A percentile compares a stretch with the other conserved stretches of the same genome.
phyloP scores from a whole-genome alignment of 1,284 basidiomycete genomes.

The Austroboletus niveus region DNA sequence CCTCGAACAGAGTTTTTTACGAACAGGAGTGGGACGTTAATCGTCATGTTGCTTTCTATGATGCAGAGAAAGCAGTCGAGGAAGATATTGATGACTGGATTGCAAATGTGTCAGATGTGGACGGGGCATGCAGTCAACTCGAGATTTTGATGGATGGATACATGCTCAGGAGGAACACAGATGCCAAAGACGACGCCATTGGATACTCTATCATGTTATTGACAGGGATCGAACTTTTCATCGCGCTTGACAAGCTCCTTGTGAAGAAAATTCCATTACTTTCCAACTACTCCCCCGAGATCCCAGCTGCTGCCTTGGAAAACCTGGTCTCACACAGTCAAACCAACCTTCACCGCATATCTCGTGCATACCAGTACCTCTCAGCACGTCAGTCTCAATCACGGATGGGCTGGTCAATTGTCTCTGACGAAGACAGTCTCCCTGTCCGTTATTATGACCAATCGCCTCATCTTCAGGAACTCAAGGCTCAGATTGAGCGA shows the following conservation, averaged over 20 bases:
- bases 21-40: too few relatives aligned
- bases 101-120: background rate
- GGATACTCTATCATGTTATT: background rate
- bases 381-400: background rate
- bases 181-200: too few relatives aligned
- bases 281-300: background rate
- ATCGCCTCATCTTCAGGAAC: background rate
- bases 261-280: background rate
- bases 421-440: too few relatives aligned
- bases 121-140: background rate
- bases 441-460: too few relatives aligned
- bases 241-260: background rate
- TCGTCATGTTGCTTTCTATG: slow-evolving; percentile 16
- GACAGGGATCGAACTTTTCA: background rate
- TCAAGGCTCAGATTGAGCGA: background rate
- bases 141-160: background rate
- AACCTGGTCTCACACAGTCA: background rate
- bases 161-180: background rate
- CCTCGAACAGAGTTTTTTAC: slow-evolving; percentile 5
- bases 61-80: background rate
- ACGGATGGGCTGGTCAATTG: too few relatives aligned
- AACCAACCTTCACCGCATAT: background rate
- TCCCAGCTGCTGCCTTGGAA: background rate
- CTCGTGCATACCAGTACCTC: slow-evolving; percentile 1
- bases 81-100: background rate